Evolutionary conservation across 192 early-diverging fungal species (phyloP), one percentile per base, ranked within the genome.

Genomic region (Coemansia sp.): DNA sequence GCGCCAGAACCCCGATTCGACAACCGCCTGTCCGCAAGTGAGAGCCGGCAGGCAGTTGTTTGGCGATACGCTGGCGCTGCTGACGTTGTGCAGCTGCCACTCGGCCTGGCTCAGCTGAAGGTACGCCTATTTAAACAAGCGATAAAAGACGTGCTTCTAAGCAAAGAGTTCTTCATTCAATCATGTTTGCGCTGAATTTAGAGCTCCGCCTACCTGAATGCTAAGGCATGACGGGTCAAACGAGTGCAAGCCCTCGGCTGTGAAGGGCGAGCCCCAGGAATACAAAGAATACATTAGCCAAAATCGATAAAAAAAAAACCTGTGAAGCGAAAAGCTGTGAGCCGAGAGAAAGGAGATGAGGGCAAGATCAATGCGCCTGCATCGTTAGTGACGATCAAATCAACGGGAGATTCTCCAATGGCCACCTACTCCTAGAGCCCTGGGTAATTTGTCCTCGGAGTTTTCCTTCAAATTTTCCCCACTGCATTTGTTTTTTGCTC

Each of bases 201-300:
- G 13, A 41, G 11, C 43, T 26, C 35, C 26, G 37, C 50, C 25
- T 63, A 70, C 76, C 77, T 81, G 79, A 9, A 67, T 41, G 62
- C 79, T 81, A 57, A 76, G 35, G 42, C 79, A 75, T 21, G 65
- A 37, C 39, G 79, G 70, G 45, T 81, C 79, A 20, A 81, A 81
- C 28, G 79, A 81, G 39, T 65, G 67, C 10, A 81, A 20, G 6
- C 67, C 79, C 61, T 76, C 65, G 1, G 64, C 48, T 12, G 59
- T 69, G 56, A 76, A 73, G 3, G 73, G 79, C 43, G 79, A 72
- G n/a, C 73, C 73, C 79, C 79, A 81, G 11, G 73, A 64, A 28
- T 81, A 76, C 6, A 81, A 61, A 21, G 69, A 73, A 43, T 73
- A 76, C 73, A 76, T 81, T 68, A 11, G 14, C 3, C 9, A 26